Percentiles rank a stretch among this genome's conserved stretches.
These are phyloP conservation scores for Lachancea dasiensis DNA, from an alignment of 805 yeast species.

Conservation along the genomic window DNA sequence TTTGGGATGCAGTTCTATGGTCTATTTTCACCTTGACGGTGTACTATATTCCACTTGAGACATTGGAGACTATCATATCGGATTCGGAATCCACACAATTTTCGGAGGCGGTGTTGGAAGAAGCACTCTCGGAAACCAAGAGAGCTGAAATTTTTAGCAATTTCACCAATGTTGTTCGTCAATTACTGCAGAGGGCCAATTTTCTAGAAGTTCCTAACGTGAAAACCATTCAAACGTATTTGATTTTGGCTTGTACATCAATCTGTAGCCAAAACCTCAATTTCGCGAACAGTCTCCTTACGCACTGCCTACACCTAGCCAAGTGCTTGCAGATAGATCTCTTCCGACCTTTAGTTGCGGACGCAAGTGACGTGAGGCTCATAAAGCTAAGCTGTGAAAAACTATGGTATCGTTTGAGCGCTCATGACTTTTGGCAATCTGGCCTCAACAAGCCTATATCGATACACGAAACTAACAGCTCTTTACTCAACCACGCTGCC, in stretches of 20 bases:
- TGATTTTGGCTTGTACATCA: slow-evolving; percentile 25
- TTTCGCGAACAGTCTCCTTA: slow-evolving; percentile 17
- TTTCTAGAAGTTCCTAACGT: slow-evolving; percentile 25
- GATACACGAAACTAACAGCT: slow-evolving; percentile 23
- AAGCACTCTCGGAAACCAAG: slow-evolving; percentile 11
- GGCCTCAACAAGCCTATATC: slow-evolving; percentile 19
- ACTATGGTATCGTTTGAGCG: slow-evolving; percentile 27
- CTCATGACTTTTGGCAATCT: slow-evolving; percentile 24
- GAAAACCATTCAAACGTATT: slow-evolving; percentile 22
- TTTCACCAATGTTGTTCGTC: slow-evolving; percentile 16
- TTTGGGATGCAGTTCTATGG: slow-evolving; percentile 28
- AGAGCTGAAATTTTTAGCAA: slow-evolving; percentile 15
- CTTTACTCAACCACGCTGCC: slow-evolving; percentile 27
- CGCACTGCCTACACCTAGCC: slow-evolving; percentile 22
- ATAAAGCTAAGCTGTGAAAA: slow-evolving; percentile 23
- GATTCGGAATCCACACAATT: not conserved
- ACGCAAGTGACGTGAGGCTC: slow-evolving; percentile 19
- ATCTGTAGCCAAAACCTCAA: slow-evolving; percentile 13
- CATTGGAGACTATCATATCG: slow-evolving; percentile 12
- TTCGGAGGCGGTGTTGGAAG: slow-evolving; percentile 4
- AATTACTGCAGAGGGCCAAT: slow-evolving; percentile 16
- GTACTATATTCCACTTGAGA: slow-evolving; percentile 24
- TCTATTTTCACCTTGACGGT: slow-evolving; percentile 25
- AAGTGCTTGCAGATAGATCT: slow-evolving; percentile 23
- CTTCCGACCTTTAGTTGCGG: slow-evolving; percentile 19